phyloP scores from a whole-genome alignment of 2,329 filamentous ascomycete genomes.

The Trichophyton verrucosum region DNA sequence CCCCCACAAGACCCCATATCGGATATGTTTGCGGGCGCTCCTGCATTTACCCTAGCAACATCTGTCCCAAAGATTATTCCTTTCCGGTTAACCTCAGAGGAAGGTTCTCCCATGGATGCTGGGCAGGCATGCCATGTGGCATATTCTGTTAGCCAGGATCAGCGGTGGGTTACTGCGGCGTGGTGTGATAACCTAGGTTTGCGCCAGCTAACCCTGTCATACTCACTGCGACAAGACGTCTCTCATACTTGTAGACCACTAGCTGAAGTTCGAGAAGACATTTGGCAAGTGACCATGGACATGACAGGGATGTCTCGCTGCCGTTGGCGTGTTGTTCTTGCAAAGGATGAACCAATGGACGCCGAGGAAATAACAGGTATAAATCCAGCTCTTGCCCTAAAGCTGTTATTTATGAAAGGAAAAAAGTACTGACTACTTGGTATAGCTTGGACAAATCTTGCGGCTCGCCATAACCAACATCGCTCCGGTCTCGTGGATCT shows the following conservation, averaged over 20 bases:
- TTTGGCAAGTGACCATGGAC: conserved; percentile 46
- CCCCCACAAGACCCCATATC: conserved; percentile 31
- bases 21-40: conserved; percentile 36
- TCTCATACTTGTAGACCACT: conserved; percentile 26
- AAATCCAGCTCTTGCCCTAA: conserved; percentile 16
- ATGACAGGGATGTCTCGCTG: conserved; percentile 42
- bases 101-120: conserved; percentile 44
- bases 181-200: conserved; percentile 48
- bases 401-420: background rate
- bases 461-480: conserved; percentile 28
- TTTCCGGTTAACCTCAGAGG: conserved; percentile 43
- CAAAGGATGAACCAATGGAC: conserved; percentile 40
- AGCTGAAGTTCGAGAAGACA: conserved; percentile 41
- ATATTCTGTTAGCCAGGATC: conserved; percentile 44
- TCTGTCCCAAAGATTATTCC: conserved; percentile 41
- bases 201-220: conserved; percentile 42
- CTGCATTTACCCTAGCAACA: conserved; percentile 44
- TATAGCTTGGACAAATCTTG: conserved; percentile 27
- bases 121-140: conserved; percentile 47
- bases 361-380: conserved; percentile 40
- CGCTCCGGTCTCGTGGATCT: conserved; percentile 25
- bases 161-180: conserved; percentile 46
- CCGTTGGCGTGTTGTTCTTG: conserved; percentile 45
- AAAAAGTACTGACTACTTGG: background rate
- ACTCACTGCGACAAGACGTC: conserved; percentile 37